phyloP scores from a whole-genome alignment of 164 flowering plant species.

The Stephania japonica region DNA sequence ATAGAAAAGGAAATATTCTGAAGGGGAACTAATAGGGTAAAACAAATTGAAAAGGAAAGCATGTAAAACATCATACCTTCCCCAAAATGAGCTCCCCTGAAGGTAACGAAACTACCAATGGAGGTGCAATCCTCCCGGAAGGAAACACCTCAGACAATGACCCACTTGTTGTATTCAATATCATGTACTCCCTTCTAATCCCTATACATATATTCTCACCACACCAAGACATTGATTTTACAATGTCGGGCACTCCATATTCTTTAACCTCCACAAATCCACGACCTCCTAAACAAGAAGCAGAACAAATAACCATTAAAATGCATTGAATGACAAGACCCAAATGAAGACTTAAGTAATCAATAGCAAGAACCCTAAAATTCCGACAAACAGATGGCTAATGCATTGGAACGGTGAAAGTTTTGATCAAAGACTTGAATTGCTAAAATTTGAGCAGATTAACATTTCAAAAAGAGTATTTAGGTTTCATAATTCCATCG shows the following conservation, averaged over 20 bases:
- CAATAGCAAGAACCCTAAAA: neutral
- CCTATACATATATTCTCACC: constrained; percentile 96
- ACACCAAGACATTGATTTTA: constrained; percentile 97
- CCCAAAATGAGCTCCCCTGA: constrained; percentile 93
- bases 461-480: neutral
- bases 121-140: constrained; percentile 90
- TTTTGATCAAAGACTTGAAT: neutral
- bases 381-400: neutral
- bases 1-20: neutral
- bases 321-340: too few species aligned
- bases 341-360: neutral
- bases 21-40: neutral
- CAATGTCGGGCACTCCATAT: constrained; percentile 80
- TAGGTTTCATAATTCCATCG: neutral
- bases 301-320: neutral
- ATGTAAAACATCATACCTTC: constrained; percentile 43
- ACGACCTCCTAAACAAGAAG: constrained; percentile 60
- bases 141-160: constrained; percentile 78
- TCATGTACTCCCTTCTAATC: constrained; percentile 70
- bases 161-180: constrained; percentile 71
- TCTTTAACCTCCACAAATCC: constrained; percentile 99
- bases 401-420: neutral
- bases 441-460: neutral
- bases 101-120: constrained; percentile 79
- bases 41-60: neutral